Base-by-base conservation (phyloP, 345 rosid genomes). In the Brassica juncea region DNA sequence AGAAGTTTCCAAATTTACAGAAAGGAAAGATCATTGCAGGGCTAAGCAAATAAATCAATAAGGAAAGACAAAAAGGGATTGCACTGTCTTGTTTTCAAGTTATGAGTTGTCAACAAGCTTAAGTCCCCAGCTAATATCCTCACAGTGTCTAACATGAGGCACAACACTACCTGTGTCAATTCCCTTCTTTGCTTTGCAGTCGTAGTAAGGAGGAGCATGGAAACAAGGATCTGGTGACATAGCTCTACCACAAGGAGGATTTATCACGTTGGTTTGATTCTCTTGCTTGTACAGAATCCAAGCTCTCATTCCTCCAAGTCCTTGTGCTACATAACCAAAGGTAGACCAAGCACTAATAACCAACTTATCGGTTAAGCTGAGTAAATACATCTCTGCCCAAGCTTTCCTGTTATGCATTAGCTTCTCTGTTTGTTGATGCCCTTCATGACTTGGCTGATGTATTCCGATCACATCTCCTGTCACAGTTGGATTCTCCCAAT, bases 191-290 rank as follows among this genome's bases (percentile, higher is more conserved):
- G 87, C 87, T 79, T 86, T 88, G 87, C 94, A 89, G 32, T 88
- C 92, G 12, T 88, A 89, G 70, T 83, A 85, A 6, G 94, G 94
- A 58, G 94, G 94, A 68, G 94, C 85, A 72, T 91, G 97, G 80
- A 91, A 91, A 47, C 97, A 91, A 58, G 94, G 94, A 83, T 91
- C 97, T 81, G 89, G 84, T 4, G 92, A 89, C 86, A 84, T 81
- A 65, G 88, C 93, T 61, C 85, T 73, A 27, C 76, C 83, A 74
- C 95, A 90, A 60, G 93, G 86, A 2, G 90, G 91, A 66, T 85
- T 55, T 0, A 85, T 4, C 28, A 25, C 68, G 3, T 0, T 71
- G 0, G 87, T 86, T 55, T 76, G 75, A 79, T 89, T 89, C 67
- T 89, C 89, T 5, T 87, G 84, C 80, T 89, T 88, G 78, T 73